Base-by-base conservation (phyloP, 2,329 filamentous ascomycete species). In the Pseudogymnoascus sp. region DNA sequence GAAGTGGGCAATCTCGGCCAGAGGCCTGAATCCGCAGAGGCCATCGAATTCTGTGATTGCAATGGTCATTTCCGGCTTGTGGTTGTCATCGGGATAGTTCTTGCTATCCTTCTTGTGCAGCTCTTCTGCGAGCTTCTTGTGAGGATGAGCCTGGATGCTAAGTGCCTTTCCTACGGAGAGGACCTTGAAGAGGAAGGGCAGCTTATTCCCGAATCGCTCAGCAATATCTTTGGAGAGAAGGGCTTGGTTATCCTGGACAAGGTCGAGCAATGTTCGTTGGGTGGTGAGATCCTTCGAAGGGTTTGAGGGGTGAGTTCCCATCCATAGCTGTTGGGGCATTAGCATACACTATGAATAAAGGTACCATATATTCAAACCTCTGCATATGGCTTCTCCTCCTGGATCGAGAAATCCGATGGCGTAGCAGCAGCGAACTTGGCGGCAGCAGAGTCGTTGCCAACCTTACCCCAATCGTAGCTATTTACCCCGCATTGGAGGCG, bases 1-100 rank as follows among this genome's bases (percentile, higher is more conserved):
- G 75, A 97, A 97, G 74, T 96, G 90, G 0, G 86, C 81, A 66
- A 97, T 95, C 77, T 99, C 93, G 4, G 78, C 80, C 21, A 97
- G 80, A 0, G 95, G 95, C 8, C 95, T 86, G 81, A 99, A 99
- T 35, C 95, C 95, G 72, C 95, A 99, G 35, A 99, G 84, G 0
- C 95, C 95, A 74, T 97, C 93, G 69, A 99, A 99, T 0, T 91
- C 88, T 0, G 95, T 97, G 71, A 99, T 88, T 66, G 95, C 95
- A 75, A 99, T 96, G 66, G 95, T 93, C 95, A 99, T 99, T 78
- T 99, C 95, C 35, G 95, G 95, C 79, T 99, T 99, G 82, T 99
- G 95, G 79, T 99, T 99, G 80, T 97, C 93, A 80, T 99, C 92
- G 64, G 93, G 95, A 74, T 99, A 99, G 80, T 99, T 96, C 77